A percentile compares a stretch with the other conserved stretches of the same genome.
phyloP scores from a whole-genome alignment of 805 yeast genomes.

The Phaffomyces opuntiae region DNA sequence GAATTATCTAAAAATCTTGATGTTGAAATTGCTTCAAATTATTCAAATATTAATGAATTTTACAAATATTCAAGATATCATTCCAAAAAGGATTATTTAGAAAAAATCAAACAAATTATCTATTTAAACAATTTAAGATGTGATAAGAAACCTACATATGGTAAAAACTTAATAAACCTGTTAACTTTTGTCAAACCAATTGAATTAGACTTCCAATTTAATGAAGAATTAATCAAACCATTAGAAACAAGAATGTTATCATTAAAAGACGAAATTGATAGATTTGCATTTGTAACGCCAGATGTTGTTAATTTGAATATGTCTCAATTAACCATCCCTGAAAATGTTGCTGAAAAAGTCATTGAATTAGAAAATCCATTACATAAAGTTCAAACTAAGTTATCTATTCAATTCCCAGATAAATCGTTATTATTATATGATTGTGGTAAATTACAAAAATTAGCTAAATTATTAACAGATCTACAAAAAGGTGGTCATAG shows the following conservation, averaged over 20 bases:
- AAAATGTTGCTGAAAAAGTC: slow-evolving; percentile 25
- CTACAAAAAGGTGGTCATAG: slow-evolving; percentile 85
- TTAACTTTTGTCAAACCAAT: slow-evolving; percentile 31
- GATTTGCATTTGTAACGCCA: slow-evolving; percentile 85
- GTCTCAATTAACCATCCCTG: slow-evolving; percentile 44
- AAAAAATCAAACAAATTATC: slow-evolving; percentile 44
- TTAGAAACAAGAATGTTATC: slow-evolving; percentile 31
- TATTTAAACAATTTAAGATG: slow-evolving; percentile 66
- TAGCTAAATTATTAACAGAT: slow-evolving; percentile 69
- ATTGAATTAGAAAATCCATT: slow-evolving; percentile 41
- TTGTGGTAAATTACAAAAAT: slow-evolving; percentile 90
- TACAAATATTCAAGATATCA: slow-evolving; percentile 48
- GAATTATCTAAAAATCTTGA: slow-evolving; percentile 33
- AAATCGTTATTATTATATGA: slow-evolving; percentile 87
- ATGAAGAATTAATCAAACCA: slow-evolving; percentile 33
- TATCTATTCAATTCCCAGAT: slow-evolving; percentile 94
- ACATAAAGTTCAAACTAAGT: slow-evolving; percentile 77
- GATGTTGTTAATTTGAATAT: slow-evolving; percentile 71
- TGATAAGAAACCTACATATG: slow-evolving; percentile 58
- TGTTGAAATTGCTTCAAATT: slow-evolving; percentile 21
- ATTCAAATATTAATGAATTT: slow-evolving; percentile 43
- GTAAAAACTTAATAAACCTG: slow-evolving; percentile 45
- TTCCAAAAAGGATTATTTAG: slow-evolving; percentile 46
- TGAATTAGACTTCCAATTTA: slow-evolving; percentile 6
- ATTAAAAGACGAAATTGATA: slow-evolving; percentile 51